Conservation (phyloP, 306 rosid species). For the Cucumis cinereus region DNA sequence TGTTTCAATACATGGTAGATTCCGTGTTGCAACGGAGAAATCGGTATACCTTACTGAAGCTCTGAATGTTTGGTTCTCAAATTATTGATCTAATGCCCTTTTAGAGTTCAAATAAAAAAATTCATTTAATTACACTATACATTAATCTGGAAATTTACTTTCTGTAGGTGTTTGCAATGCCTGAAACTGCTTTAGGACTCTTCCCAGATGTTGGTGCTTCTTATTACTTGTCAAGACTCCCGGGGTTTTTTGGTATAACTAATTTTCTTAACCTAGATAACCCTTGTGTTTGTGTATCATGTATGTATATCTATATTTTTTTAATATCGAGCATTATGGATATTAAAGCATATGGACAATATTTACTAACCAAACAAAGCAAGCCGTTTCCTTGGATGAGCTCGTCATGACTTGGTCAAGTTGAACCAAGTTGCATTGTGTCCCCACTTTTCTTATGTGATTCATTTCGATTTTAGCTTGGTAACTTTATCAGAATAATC, state of each 20-base stretch:
- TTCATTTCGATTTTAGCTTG: background rate
- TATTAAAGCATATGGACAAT: background rate
- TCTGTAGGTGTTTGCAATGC: slow-evolving; percentile 93
- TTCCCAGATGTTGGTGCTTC: slow-evolving; percentile 95
- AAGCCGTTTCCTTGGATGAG: background rate
- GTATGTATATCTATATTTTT: background rate
- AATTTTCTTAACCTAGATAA: background rate
- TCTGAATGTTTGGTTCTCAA: background rate
- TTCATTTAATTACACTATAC: background rate
- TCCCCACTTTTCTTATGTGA: background rate
- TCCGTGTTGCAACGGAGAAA: slow-evolving; percentile 78
- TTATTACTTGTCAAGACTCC: slow-evolving; percentile 79
- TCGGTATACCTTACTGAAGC: slow-evolving; percentile 16
- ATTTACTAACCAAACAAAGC: background rate
- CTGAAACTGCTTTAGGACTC: slow-evolving; percentile 89
- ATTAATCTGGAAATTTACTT: background rate
- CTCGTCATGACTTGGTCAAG: background rate
- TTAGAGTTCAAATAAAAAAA: background rate
- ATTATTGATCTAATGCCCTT: background rate
- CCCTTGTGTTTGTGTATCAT: background rate
- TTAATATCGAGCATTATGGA: background rate
- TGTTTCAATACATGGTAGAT: slow-evolving; percentile 80
- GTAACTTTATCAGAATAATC: background rate
- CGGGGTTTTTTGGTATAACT: slow-evolving; percentile 76
- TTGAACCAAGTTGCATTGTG: background rate